A percentile compares a stretch with the other conserved stretches of the same genome.
Evolutionary conservation across 768 basidiomycete genomes (phyloP).

Genomic region (Auriscalpium vulgare): DNA sequence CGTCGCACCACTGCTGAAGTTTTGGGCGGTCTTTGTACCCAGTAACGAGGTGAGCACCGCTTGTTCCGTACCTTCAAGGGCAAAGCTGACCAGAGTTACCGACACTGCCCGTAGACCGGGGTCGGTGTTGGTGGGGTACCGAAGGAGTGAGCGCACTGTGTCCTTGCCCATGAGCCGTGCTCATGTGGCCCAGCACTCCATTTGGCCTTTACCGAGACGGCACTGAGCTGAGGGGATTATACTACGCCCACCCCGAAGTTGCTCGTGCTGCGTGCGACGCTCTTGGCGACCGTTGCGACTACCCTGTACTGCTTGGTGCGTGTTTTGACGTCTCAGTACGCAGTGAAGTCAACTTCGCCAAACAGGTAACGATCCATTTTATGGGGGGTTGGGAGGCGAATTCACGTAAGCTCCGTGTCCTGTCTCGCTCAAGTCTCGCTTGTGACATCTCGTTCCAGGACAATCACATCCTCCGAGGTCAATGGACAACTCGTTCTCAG

Average conservation of each 20-base stretch:
- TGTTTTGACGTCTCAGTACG: neutral
- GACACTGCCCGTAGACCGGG: slow-evolving; percentile 43
- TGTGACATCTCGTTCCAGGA: slow-evolving; percentile 30
- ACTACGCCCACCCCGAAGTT: slow-evolving; percentile 58
- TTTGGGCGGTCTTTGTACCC: slow-evolving; percentile 74
- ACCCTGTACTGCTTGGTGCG: slow-evolving; percentile 65
- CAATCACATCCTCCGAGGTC: slow-evolving; percentile 64
- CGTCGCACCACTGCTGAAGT: slow-evolving; percentile 68
- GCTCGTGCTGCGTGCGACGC: slow-evolving; percentile 63
- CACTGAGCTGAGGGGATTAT: slow-evolving; percentile 68
- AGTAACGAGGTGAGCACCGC: slow-evolving; percentile 51
- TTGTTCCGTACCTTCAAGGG: neutral
- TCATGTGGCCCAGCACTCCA: slow-evolving; percentile 40
- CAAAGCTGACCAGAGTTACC: neutral
- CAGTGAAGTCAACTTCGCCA: neutral
- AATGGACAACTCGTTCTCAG: slow-evolving; percentile 72
- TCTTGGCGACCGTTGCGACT: slow-evolving; percentile 59
- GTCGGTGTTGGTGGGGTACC: slow-evolving; percentile 60
- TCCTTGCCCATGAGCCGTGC: neutral
- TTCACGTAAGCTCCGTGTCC: slow-evolving; percentile 50
- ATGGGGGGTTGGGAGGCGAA: slow-evolving; percentile 72
- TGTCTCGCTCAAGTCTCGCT: neutral
- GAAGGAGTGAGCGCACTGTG: slow-evolving; percentile 44
- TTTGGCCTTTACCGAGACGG: slow-evolving; percentile 75
- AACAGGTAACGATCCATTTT: slow-evolving; percentile 70